phyloP scores from a whole-genome alignment of 192 early-diverging fungal genomes.

The Coemansia sp. region DNA sequence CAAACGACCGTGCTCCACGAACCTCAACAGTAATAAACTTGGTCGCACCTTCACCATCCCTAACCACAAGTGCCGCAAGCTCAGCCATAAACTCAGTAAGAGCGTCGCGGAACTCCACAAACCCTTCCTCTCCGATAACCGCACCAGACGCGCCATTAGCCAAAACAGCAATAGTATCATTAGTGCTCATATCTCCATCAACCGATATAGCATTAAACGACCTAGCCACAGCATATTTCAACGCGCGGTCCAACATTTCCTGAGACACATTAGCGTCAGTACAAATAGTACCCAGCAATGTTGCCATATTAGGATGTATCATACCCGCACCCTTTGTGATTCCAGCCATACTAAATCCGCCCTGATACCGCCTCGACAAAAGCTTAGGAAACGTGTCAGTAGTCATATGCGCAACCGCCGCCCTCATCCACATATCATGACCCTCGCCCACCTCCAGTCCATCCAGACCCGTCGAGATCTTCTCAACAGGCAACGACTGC shows the following conservation, averaged over 20 bases:
- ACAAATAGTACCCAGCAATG: conserved; percentile 81
- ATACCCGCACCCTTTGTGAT: conserved; percentile 97
- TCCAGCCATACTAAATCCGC: conserved; percentile 73
- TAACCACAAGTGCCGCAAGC: conserved; percentile 84
- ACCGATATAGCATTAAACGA: conserved; percentile 95
- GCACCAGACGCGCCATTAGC: conserved; percentile 72
- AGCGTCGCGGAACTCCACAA: conserved; percentile 63
- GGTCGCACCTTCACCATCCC: conserved; percentile 97
- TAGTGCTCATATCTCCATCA: conserved; percentile 97
- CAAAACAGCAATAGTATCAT: conserved; percentile 88
- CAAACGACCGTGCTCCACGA: conserved; percentile 68
- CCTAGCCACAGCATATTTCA: conserved; percentile 79
- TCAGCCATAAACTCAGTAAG: conserved; percentile 84
- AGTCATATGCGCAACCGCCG: conserved; percentile 91
- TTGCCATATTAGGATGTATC: conserved; percentile 99
- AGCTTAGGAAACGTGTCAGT: conserved; percentile 98
- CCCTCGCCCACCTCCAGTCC: conserved; percentile 45
- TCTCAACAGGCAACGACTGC: conserved; percentile 80
- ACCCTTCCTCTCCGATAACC: conserved; percentile 50
- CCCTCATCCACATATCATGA: conserved; percentile 78
- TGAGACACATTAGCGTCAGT: conserved; percentile 77
- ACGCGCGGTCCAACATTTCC: conserved; percentile 65
- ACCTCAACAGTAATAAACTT: conserved; percentile 94
- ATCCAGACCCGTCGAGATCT: conserved; percentile 67
- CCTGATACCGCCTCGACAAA: conserved; percentile 50